Evolutionary conservation across 2,329 filamentous ascomycete species (phyloP).

Genomic region (Pestalotiopsis sp.): DNA sequence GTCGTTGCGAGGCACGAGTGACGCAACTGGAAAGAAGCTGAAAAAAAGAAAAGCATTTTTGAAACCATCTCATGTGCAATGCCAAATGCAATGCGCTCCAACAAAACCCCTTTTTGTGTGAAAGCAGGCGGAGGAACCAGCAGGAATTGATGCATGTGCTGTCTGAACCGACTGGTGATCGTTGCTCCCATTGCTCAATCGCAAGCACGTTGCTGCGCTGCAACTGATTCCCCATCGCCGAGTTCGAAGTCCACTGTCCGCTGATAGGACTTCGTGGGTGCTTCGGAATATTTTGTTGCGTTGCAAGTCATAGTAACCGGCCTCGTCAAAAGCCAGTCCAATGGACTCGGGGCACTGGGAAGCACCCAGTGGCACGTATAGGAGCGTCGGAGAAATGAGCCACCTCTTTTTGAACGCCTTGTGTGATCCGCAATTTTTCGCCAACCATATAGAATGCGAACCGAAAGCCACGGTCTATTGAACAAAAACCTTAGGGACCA

Average conservation of each 20-base stretch:
- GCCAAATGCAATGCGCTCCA: slow-evolving; percentile 6
- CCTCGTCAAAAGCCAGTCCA: background rate
- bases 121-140: background rate
- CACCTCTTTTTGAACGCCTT: slow-evolving; percentile 33
- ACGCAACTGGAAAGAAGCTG: background rate
- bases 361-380: background rate
- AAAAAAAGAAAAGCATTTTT: background rate
- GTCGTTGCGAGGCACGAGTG: background rate
- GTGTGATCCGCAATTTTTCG: slow-evolving; percentile 30
- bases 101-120: background rate
- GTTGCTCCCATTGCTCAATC: background rate
- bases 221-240: background rate
- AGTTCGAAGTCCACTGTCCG: background rate
- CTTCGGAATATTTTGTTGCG: background rate
- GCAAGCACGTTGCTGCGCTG: background rate
- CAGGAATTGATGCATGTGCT: background rate
- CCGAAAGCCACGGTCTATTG: slow-evolving; percentile 31
- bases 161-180: background rate
- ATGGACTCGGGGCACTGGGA: background rate
- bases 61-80: background rate
- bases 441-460: slow-evolving; percentile 32
- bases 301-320: background rate
- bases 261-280: background rate
- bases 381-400: slow-evolving; percentile 8
- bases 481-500: slow-evolving; percentile 24